Base-by-base conservation (phyloP, 2,329 filamentous ascomycete genomes). In the Alternaria solani region DNA sequence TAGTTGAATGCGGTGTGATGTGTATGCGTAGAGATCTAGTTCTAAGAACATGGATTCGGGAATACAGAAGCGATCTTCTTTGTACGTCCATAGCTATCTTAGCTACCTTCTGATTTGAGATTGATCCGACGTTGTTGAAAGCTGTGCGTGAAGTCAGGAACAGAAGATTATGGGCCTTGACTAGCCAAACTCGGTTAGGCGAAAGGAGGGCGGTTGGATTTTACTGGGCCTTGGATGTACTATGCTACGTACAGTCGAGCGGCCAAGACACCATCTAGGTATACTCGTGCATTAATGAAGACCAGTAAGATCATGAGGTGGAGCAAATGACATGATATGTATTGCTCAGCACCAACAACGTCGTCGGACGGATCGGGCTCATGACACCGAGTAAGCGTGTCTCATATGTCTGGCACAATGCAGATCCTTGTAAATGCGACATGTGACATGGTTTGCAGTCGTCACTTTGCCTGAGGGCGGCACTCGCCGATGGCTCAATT, bases 311-410 rank as follows among this genome's bases (percentile, higher is more conserved):
- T 38, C 34, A 18, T 41, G 48, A 43, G 32, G 46, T 51, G 52
- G 42, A 52, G 32, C 47, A 61, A 56, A 61, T 57, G 41, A 47
- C 16, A 32, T 48, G 26, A 25, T 25, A 39, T 36, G 34, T 61
- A 52, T 52, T 51, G 44, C 30, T 57, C 41, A 47, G 47, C 52
- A 30, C 41, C 26, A 23, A 36, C 52, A 30, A 26, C 38, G 20
- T 56, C 16, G 30, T 34, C 34, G 42, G 12, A 41, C 54, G 53
- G 46, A 16, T 57, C 58, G 47, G 58, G 28, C n/a, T n/a, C 41
- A 56, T 57, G 30, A 28, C 36, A 11, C 46, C 53, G 53, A 57
- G 32, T 42, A n/a, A 41, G 43, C 43, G 42, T 48, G 43, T 32
- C 53, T 25, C 20, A 46, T 39, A n/a, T 39, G 26, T 32, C 49